Conservation (phyloP, 345 rosid species). For the Lepidium africanum region DNA sequence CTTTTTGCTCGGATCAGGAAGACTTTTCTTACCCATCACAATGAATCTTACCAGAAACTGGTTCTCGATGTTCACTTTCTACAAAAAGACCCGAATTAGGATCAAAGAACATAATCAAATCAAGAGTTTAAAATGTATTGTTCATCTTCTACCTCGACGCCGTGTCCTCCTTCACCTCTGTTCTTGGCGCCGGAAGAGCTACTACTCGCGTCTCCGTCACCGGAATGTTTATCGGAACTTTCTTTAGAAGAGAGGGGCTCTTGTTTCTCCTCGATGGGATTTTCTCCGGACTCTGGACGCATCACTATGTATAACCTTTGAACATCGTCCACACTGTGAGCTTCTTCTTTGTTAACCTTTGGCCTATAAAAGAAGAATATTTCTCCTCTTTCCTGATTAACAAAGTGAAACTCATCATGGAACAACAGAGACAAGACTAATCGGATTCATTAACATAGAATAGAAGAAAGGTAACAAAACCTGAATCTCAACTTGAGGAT, state of each 20-base stretch:
- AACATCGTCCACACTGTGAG: slow-evolving; percentile 50
- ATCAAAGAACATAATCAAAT: neutral
- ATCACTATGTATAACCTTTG: slow-evolving; percentile 59
- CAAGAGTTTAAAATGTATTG: neutral
- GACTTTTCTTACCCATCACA: slow-evolving; percentile 61
- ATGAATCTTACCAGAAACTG: slow-evolving; percentile 49
- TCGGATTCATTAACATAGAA: neutral
- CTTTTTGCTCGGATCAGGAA: slow-evolving; percentile 57
- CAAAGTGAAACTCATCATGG: neutral
- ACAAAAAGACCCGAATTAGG: neutral
- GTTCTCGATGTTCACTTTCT: slow-evolving; percentile 59
- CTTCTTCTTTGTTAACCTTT: slow-evolving; percentile 61
- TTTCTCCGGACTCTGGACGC: slow-evolving; percentile 61
- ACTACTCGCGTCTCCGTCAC: neutral
- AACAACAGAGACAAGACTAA: neutral
- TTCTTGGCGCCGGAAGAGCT: neutral
- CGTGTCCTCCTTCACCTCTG: slow-evolving; percentile 41
- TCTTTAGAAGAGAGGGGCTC: slow-evolving; percentile 53
- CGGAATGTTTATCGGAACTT: slow-evolving; percentile 16
- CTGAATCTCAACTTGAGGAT: slow-evolving; percentile 32
- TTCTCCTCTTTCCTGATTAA: slow-evolving; percentile 58
- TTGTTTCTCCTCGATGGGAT: slow-evolving; percentile 49
- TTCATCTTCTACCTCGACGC: slow-evolving; percentile 37
- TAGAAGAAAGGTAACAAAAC: neutral
- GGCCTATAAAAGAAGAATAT: slow-evolving; percentile 83